Conservation (phyloP, 2,329 filamentous ascomycete species). For the Botrytis elliptica region DNA sequence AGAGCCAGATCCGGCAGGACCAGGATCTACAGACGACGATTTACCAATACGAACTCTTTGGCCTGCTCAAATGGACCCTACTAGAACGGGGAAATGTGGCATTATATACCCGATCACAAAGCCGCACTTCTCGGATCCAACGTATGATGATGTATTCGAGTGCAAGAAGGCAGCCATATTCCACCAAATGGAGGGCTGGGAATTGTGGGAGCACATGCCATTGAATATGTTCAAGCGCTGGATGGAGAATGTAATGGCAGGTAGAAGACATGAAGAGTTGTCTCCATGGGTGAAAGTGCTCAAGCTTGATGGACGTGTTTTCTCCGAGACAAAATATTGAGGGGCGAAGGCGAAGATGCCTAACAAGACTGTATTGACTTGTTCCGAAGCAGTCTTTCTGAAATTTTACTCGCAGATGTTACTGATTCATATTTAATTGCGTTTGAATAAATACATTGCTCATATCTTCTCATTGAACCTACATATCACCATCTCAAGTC, state of each 20-base stretch:
- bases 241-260: constrained; percentile 14
- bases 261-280: background rate
- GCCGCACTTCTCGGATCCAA: background rate
- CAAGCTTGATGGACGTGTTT: background rate
- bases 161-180: background rate
- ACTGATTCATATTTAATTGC: background rate
- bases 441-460: background rate
- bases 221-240: background rate
- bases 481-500: constrained; percentile 17
- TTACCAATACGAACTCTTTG: background rate
- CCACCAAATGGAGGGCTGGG: background rate
- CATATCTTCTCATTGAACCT: background rate
- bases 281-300: background rate
- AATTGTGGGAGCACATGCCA: background rate
- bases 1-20: background rate
- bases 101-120: background rate
- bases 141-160: background rate
- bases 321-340: background rate
- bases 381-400: background rate
- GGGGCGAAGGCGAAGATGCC: background rate
- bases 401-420: background rate
- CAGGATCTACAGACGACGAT: background rate
- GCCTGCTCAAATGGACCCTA: constrained; percentile 13
- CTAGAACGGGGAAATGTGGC: background rate
- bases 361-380: background rate